A percentile compares a stretch with the other conserved stretches of the same genome.
phyloP scores from a whole-genome alignment of 345 rosid genomes.

The Litchi chinensis region DNA sequence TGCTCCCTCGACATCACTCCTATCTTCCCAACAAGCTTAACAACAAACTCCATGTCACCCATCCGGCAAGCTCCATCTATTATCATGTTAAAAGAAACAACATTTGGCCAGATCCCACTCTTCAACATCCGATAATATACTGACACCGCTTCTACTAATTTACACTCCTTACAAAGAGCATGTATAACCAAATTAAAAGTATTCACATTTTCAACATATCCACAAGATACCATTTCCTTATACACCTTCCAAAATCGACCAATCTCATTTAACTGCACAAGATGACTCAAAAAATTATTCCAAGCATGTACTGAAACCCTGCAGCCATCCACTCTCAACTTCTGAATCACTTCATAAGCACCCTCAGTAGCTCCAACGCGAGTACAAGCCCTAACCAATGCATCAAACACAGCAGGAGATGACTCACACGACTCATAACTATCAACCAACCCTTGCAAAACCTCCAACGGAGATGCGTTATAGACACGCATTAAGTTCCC shows the following conservation, averaged over 20 bases:
- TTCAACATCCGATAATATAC: conserved; percentile 62
- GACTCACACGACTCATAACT: conserved; percentile 42
- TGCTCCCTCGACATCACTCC: conserved; percentile 43
- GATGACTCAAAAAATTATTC: conserved; percentile 68
- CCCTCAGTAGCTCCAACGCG: conserved; percentile 43
- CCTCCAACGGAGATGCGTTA: conserved; percentile 44
- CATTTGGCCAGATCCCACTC: conserved; percentile 63
- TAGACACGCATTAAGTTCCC: conserved; percentile 40
- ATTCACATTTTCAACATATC: conserved; percentile 59
- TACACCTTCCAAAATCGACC: conserved; percentile 57
- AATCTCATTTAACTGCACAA: conserved; percentile 55
- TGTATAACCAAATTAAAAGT: conserved; percentile 64
- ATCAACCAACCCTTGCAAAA: conserved; percentile 51
- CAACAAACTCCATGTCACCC: conserved; percentile 45
- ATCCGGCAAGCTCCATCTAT: conserved; percentile 60
- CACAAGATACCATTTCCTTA: conserved; percentile 47
- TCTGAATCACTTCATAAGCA: conserved; percentile 55
- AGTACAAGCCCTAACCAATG: conserved; percentile 68
- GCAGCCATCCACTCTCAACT: conserved; percentile 39
- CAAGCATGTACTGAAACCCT: conserved; percentile 59
- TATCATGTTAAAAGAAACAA: conserved; percentile 70
- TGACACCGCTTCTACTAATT: conserved; percentile 50
- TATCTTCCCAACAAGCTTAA: conserved; percentile 48
- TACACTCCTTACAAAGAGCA: conserved; percentile 58
- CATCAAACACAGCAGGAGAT: conserved; percentile 56